A percentile compares a stretch with the other conserved stretches of the same genome.
Conservation (phyloP, 1,139 yeast species). For the Arxiozyma heterogenica region DNA sequence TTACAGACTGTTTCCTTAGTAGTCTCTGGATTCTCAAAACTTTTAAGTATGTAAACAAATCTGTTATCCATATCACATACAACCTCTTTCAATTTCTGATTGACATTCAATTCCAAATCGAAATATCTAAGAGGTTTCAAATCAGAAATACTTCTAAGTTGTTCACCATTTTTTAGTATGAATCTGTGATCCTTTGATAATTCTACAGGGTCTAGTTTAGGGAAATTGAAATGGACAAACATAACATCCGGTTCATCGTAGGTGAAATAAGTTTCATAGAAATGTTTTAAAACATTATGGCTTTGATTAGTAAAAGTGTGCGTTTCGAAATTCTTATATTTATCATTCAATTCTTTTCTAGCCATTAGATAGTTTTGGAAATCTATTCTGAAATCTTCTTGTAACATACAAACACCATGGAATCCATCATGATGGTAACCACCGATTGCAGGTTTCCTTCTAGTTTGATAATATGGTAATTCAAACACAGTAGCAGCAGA, state of each 20-base stretch:
- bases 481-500: constrained; percentile 65
- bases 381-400: constrained; percentile 27
- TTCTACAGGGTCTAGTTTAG: constrained; percentile 3
- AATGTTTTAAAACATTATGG: constrained; percentile 9
- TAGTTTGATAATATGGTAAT: constrained; percentile 60
- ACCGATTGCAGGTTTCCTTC: constrained; percentile 27
- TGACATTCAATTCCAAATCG: constrained; percentile 28
- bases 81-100: constrained; percentile 19
- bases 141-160: constrained; percentile 23
- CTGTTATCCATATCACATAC: constrained; percentile 16
- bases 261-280: not conserved
- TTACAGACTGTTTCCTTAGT: constrained; percentile 17
- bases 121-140: constrained; percentile 18
- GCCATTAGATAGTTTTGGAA: constrained; percentile 18
- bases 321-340: constrained; percentile 6
- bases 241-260: not conserved
- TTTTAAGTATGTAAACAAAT: constrained; percentile 20
- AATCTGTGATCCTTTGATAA: not conserved
- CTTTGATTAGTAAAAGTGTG: not conserved
- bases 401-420: constrained; percentile 28
- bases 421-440: constrained; percentile 19
- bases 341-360: constrained; percentile 9
- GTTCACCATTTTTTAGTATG: constrained; percentile 14
- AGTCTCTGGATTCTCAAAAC: constrained; percentile 10
- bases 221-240: constrained; percentile 5